Evolutionary conservation across 192 early-diverging fungal species (phyloP).

Genomic region (Paraglomus brasilianum): DNA sequence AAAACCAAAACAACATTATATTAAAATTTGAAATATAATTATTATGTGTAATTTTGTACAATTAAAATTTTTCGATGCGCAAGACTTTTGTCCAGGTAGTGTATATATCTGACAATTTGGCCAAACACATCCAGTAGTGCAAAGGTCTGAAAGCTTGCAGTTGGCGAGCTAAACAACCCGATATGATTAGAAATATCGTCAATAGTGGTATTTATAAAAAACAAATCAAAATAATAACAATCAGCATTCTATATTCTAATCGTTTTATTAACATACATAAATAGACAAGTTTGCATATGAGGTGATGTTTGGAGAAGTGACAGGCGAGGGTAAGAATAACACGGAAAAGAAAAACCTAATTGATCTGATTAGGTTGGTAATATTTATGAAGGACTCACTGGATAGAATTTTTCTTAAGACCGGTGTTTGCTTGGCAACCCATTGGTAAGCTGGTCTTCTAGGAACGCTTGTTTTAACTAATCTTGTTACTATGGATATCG

Average conservation of each 20-base stretch:
- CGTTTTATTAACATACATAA: constrained; percentile 16
- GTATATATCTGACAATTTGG: constrained; percentile 18
- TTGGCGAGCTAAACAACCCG: constrained; percentile 21
- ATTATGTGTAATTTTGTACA: too few species aligned
- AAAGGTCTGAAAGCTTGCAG: constrained; percentile 29
- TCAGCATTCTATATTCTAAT: constrained; percentile 19
- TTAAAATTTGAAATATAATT: too few species aligned
- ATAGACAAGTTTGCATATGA: constrained; percentile 21
- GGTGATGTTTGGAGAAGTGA: constrained; percentile 27
- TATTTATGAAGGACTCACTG: constrained; percentile 31
- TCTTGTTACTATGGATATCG: too few species aligned
- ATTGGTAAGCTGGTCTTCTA: constrained; percentile 29
- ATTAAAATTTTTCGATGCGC: too few species aligned
- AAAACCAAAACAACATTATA: too few species aligned
- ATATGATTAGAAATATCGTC: constrained; percentile 29
- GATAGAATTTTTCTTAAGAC: constrained; percentile 16
- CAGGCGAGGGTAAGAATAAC: constrained; percentile 24
- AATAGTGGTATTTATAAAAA: constrained; percentile 22
- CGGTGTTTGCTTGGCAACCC: not conserved
- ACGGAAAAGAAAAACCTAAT: constrained; percentile 27
- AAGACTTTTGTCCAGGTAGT: too few species aligned
- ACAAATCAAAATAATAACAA: constrained; percentile 9
- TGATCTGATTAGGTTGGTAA: constrained; percentile 22
- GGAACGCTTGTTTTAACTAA: not conserved
- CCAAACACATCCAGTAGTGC: constrained; percentile 29